phyloP scores from a whole-genome alignment of 2,329 filamentous ascomycete genomes.

The Cladorrhinum sp. region DNA sequence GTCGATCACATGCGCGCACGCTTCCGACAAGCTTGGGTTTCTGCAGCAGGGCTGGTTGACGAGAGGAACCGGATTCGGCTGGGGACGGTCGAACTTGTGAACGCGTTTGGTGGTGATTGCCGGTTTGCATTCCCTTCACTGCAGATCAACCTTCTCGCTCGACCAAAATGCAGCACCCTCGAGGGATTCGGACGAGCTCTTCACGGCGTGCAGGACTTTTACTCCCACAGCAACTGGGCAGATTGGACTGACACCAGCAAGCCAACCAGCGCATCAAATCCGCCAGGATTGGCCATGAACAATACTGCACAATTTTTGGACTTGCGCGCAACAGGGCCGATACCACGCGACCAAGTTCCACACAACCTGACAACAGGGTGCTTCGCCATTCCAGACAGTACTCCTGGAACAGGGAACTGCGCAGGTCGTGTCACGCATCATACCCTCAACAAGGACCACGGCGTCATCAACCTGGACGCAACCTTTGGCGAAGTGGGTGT shows the following conservation, averaged over 20 bases:
- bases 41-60: slow-evolving; percentile 18
- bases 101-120: slow-evolving; percentile 21
- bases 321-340: slow-evolving; percentile 17
- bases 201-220: slow-evolving; percentile 28
- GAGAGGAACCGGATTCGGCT: slow-evolving; percentile 18
- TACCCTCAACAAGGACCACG: slow-evolving; percentile 25
- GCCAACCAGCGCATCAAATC: slow-evolving; percentile 23
- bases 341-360: slow-evolving; percentile 20
- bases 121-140: slow-evolving; percentile 21
- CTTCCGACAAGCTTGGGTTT: slow-evolving; percentile 20
- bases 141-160: slow-evolving; percentile 18
- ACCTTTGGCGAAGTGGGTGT: slow-evolving; percentile 20
- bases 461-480: slow-evolving; percentile 23
- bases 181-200: slow-evolving; percentile 23
- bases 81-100: slow-evolving; percentile 21
- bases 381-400: slow-evolving; percentile 22
- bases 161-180: slow-evolving; percentile 23
- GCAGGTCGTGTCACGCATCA: slow-evolving; percentile 23
- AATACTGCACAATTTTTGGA: slow-evolving; percentile 23
- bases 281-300: slow-evolving; percentile 22
- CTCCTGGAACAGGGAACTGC: slow-evolving; percentile 19
- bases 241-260: slow-evolving; percentile 18
- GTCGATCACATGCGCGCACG: slow-evolving; percentile 25
- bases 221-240: slow-evolving; percentile 28
- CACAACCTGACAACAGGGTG: slow-evolving; percentile 24